Evolutionary conservation across 192 early-diverging fungal species (phyloP).

Genomic region (Podila epicladia): DNA sequence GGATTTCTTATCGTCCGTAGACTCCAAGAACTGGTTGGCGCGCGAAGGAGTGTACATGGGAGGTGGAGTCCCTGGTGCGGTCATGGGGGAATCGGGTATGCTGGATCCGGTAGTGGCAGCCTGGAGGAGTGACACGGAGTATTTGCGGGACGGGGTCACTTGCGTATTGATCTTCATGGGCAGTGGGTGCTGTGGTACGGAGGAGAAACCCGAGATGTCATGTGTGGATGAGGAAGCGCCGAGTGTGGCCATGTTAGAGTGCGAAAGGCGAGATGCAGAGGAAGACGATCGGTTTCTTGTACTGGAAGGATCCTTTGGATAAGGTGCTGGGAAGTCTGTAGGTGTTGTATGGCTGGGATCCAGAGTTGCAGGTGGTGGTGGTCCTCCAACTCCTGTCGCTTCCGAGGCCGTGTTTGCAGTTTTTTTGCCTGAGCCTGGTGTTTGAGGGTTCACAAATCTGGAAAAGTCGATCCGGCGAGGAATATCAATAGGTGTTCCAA

Average conservation of each 20-base stretch:
- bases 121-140: constrained; percentile 34
- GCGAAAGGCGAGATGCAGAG: background rate
- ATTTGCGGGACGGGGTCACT: constrained; percentile 14
- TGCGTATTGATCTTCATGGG: constrained; percentile 26
- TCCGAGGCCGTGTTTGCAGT: background rate
- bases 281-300: constrained; percentile 8
- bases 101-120: constrained; percentile 3
- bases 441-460: constrained; percentile 58
- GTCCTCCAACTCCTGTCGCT: background rate
- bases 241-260: constrained; percentile 14
- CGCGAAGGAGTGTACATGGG: constrained; percentile 34
- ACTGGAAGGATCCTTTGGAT: background rate
- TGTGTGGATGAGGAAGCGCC: constrained; percentile 34
- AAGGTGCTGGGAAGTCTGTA: background rate
- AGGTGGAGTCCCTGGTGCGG: constrained; percentile 24
- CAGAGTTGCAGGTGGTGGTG: background rate
- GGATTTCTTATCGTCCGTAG: constrained; percentile 20
- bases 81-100: constrained; percentile 15
- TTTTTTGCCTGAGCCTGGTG: constrained; percentile 6
- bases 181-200: constrained; percentile 22
- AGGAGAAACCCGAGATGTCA: constrained; percentile 5
- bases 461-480: constrained; percentile 61
- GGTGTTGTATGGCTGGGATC: background rate
- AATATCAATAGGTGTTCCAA: constrained; percentile 59
- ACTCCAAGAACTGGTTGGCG: constrained; percentile 32